Base-by-base conservation (phyloP, 345 rosid species). In the Erodium maritimum region DNA sequence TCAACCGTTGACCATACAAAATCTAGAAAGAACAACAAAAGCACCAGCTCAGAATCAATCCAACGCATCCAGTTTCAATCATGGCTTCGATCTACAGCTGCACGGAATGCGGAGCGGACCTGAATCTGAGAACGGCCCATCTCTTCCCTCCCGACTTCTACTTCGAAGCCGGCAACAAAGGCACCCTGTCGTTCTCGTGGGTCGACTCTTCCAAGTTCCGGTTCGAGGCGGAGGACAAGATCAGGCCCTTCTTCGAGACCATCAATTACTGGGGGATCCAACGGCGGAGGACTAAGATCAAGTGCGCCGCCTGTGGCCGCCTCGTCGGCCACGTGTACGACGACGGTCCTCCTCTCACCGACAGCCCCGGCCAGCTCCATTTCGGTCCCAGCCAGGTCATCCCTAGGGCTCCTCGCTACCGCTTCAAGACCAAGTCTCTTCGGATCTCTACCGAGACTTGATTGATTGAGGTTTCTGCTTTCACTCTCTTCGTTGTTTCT, bases 111-210 rank as follows among this genome's bases (percentile, higher is more conserved):
- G 93, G 82, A 18, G 42, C 83, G 5, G 72, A 88, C 64, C 90
- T 91, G 2, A 84, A 81, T 69, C 77, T 88, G 34, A 79, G 72
- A 68, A 65, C 80, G 8, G 42, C 25, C 65, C 77, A 77, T 61
- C 72, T 91, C 55, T 88, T 74, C 59, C 95, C 96, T 1, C 67
- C 81, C 0, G 87, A 79, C 62, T 76, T 83, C 84, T 91, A 78
- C 78, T 88, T 91, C 79, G 95, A 85, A 67, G 98, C 98, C 21
- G 98, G 96, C 1, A 88, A 88, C 87, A 88, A 88, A 63, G 82
- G 77, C 57, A 73, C 95, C 7, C 64, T 81, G 34, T 91, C 95
- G 19, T 91, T 88, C 82, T 67, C 96, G 58, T 59, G 67, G 61
- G 58, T 86, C 61, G 91, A 91, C 82, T 14, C 80, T 68, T 65